Conservation (phyloP, 768 basidiomycete genomes). For the Gloeostereum incarnatum region DNA sequence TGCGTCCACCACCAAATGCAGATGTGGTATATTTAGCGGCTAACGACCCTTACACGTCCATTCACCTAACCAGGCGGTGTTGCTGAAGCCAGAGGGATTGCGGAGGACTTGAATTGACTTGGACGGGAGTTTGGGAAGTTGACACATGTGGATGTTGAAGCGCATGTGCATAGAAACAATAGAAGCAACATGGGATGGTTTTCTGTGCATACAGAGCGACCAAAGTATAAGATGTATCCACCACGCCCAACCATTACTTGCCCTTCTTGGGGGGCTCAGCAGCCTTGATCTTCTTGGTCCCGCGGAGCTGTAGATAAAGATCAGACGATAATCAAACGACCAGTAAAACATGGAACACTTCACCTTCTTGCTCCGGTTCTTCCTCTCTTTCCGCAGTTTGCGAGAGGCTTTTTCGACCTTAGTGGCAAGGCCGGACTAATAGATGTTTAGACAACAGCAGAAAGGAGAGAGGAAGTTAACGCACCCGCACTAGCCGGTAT, state of each 20-base stretch:
- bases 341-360: conserved; percentile 7
- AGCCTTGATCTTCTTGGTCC: conserved; percentile 93
- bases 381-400: conserved; percentile 98
- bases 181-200: no score
- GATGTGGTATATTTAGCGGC: no score
- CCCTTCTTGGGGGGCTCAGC: conserved; percentile 88
- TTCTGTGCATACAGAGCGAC: conserved; percentile 27
- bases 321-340: conserved; percentile 10
- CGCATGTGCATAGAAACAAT: no score
- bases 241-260: conserved; percentile 47
- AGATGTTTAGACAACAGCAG: conserved; percentile 2
- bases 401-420: conserved; percentile 91
- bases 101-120: no score
- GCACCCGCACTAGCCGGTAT: conserved; percentile 87
- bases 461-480: conserved; percentile 20
- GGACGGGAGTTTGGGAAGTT: no score
- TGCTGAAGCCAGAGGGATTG: no score
- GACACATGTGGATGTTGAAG: no score
- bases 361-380: conserved; percentile 99
- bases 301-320: conserved; percentile 59
- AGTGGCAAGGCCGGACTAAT: conserved; percentile 52
- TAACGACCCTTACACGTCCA: no score
- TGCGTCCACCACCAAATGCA: neutral
- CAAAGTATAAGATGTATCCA: conserved; percentile 16
- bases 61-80: no score